Conservation (phyloP, 768 basidiomycete genomes). For the Pulveroboletus ravenelii region DNA sequence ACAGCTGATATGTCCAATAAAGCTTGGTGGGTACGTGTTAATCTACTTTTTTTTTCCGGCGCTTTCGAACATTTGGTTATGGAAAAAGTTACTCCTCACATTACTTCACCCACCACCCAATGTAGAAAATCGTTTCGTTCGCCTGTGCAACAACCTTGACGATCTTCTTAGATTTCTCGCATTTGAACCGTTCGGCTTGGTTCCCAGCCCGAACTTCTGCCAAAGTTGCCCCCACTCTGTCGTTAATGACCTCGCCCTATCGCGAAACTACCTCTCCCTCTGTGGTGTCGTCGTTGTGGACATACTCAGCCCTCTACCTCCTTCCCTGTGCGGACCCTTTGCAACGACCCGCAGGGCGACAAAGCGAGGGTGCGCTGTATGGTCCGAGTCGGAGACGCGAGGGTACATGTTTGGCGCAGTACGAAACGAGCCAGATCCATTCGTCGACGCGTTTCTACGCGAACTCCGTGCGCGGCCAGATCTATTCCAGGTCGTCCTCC, state of each 20-base stretch:
- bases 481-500: constrained; percentile 28
- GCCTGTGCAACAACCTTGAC: neutral
- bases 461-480: constrained; percentile 30
- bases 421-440: constrained; percentile 23
- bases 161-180: constrained; percentile 14
- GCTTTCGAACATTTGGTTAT: too few relatives aligned
- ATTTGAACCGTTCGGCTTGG: constrained; percentile 16
- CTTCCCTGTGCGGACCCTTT: neutral
- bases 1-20: constrained; percentile 21
- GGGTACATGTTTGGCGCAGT: constrained; percentile 31
- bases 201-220: constrained; percentile 21
- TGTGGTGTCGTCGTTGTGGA: constrained; percentile 20
- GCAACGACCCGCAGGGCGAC: constrained; percentile 8
- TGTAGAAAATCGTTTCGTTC: too few relatives aligned
- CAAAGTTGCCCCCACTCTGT: neutral
- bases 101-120: too few relatives aligned
- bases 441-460: constrained; percentile 23
- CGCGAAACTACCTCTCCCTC: constrained; percentile 20
- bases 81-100: too few relatives aligned
- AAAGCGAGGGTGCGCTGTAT: constrained; percentile 15
- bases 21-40: constrained; percentile 31
- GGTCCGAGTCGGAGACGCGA: constrained; percentile 22
- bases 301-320: constrained; percentile 6
- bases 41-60: too few relatives aligned
- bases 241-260: neutral